Conservation (phyloP, 2,329 filamentous ascomycete genomes). For the Thelonectria rubi region DNA sequence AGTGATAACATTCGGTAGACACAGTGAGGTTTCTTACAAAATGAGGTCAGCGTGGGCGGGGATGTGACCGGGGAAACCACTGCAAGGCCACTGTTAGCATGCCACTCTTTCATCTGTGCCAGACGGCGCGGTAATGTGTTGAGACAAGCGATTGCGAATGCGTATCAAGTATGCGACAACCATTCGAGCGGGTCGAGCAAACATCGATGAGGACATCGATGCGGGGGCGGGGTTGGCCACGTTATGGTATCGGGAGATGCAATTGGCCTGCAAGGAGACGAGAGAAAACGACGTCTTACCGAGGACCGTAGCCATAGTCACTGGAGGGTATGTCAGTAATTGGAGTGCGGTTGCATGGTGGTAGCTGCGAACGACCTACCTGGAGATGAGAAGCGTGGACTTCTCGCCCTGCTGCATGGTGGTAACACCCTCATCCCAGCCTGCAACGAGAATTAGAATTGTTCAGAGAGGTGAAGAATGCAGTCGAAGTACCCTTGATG, state of each 20-base stretch:
- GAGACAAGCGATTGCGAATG: background rate
- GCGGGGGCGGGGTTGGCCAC: background rate
- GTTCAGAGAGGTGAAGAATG: constrained; percentile 4
- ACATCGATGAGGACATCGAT: background rate
- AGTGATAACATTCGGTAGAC: background rate
- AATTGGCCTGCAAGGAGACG: constrained; percentile 18
- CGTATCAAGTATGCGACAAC: background rate
- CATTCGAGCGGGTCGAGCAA: background rate
- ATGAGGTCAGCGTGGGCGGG: constrained; percentile 78
- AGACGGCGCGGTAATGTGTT: background rate
- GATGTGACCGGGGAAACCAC: constrained; percentile 82
- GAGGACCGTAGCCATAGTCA: constrained; percentile 71
- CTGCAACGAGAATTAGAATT: constrained; percentile 51
- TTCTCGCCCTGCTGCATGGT: constrained; percentile 93
- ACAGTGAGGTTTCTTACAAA: constrained; percentile 71
- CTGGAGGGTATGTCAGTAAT: constrained; percentile 48
- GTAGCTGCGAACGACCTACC: constrained; percentile 28
- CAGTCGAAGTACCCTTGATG: constrained; percentile 74
- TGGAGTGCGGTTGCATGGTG: too few species aligned
- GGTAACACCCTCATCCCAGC: constrained; percentile 85
- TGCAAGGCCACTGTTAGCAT: constrained; percentile 48
- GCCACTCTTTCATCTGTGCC: background rate
- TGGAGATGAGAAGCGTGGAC: constrained; percentile 82
- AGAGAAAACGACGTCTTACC: constrained; percentile 54
- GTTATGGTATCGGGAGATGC: constrained; percentile 58